Base-by-base conservation (phyloP, 305 asterid genomes). In the Nicotiana rustica region DNA sequence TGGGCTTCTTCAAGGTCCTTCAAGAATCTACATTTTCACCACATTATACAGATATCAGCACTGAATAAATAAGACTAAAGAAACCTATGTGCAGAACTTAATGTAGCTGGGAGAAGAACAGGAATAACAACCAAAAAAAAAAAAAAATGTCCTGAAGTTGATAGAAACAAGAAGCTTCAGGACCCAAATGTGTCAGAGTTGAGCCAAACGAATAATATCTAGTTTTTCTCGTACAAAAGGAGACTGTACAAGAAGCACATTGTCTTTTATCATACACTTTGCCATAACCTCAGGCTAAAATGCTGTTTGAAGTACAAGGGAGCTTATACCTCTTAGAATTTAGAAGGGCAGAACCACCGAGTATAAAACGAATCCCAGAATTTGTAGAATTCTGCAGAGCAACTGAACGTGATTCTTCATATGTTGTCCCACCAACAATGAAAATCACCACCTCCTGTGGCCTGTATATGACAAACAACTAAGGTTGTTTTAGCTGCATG, bases 1-100 rank as follows among this genome's bases (percentile, higher is more conserved):
- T 92, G 97, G 56, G 98, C 97, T 91, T 96, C 99, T 91, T 96
- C 98, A 62, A 96, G 98, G 87, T 96, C 98, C 90, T 86, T 92
- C 85, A 96, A 83, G 84, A 96, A 95, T 95, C 99, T 96, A 83
- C 77, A 83, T 3, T 31, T 69, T 80, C 41, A 79, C 75, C 35
- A 17, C 18, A 67, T 66, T n/a, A 78, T 12, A 31, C 35, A 62
- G 41, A 25, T 56, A 55, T 75, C 44, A 15, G 65, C 19, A 55
- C 29, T 29, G 66, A 55, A 76, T 55, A n/a, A 10, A 4, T 3
- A 31, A 76, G 6, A 55, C 21, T 25, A 73, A 49, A 71, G 56
- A 71, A 73, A 73, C 62, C 4, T 21, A 0, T 73, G 4, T 73
- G 79, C 31, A 49, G 49, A 76, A 9, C 0, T 76, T 33, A 29